phyloP scores from a whole-genome alignment of 495 filamentous ascomycete genomes.

The Parachaetomium inaequale region DNA sequence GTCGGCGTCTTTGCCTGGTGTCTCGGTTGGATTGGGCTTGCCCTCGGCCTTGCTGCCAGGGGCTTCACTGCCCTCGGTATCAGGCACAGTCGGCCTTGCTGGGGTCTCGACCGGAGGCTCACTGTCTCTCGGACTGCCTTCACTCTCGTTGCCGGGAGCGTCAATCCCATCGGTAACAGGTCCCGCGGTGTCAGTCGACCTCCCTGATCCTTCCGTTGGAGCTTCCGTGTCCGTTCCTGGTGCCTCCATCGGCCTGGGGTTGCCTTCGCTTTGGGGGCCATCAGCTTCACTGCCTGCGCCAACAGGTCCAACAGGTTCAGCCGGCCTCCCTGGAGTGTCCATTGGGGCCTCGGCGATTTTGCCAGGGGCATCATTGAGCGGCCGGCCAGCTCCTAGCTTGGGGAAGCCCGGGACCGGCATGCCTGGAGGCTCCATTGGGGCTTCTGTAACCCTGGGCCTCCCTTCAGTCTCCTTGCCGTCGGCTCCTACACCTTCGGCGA shows the following conservation, averaged over 20 bases:
- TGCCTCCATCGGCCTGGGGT: background rate
- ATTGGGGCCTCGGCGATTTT: no score
- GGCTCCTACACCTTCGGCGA: no score
- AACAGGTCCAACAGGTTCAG: no score
- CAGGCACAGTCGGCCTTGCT: no score
- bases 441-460: background rate
- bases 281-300: background rate
- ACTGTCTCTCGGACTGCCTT: no score
- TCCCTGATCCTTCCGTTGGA: background rate
- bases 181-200: background rate
- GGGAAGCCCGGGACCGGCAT: no score
- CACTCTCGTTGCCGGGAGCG: background rate
- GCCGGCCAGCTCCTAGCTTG: no score
- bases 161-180: background rate
- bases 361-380: no score
- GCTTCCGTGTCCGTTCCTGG: background rate
- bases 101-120: no score
- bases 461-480: background rate
- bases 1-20: background rate
- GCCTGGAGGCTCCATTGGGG: no score
- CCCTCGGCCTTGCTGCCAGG: conserved; percentile 3
- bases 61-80: background rate
- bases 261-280: background rate
- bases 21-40: background rate
- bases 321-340: no score